Percentiles rank a stretch among this genome's conserved stretches.
Conservation (phyloP, 305 asterid genomes). For the Solanum aculeatissimum region DNA sequence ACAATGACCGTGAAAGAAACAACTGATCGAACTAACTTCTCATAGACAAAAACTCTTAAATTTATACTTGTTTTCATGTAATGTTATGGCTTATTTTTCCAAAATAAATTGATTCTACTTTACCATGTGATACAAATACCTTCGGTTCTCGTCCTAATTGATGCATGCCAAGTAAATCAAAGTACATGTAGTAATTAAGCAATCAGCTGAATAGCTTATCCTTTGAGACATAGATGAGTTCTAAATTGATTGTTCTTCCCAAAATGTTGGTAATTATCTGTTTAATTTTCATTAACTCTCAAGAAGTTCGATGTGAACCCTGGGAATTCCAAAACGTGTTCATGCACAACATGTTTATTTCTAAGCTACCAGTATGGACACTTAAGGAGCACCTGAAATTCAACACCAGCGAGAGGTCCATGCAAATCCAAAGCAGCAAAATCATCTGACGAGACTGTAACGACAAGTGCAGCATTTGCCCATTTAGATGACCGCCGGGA, state of each 20-base stretch:
- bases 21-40: background rate
- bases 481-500: conserved; percentile 86
- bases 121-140: background rate
- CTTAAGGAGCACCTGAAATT: conserved; percentile 61
- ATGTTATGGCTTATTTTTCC: background rate
- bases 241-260: background rate
- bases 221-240: background rate
- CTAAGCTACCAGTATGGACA: background rate
- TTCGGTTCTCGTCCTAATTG: background rate
- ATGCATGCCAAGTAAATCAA: background rate
- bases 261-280: background rate
- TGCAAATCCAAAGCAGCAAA: conserved; percentile 42
- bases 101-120: background rate
- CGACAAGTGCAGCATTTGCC: conserved; percentile 97
- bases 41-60: background rate
- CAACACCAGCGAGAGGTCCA: conserved; percentile 94
- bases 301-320: background rate
- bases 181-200: background rate
- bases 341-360: background rate
- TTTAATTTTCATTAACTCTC: background rate
- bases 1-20: background rate
- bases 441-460: conserved; percentile 64
- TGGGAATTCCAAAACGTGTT: background rate
- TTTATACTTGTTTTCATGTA: background rate
- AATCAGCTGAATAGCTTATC: background rate